These are phyloP conservation scores for Sphaerulina vaccinii DNA, from an alignment of 2,329 filamentous ascomycete species.

Conservation along the genomic window DNA sequence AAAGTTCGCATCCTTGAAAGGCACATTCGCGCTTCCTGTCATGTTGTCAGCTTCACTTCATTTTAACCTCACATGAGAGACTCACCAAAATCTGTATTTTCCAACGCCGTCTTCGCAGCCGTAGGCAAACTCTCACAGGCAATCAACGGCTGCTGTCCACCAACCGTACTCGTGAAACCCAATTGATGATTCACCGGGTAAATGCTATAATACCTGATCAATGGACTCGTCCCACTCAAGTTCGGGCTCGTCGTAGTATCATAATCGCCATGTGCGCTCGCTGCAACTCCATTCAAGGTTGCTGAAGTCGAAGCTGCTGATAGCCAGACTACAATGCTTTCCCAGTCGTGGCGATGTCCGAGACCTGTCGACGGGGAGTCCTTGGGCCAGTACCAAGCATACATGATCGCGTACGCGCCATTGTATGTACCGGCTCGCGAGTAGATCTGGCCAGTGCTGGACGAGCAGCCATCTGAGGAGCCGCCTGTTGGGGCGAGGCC, in stretches of 20 bases:
- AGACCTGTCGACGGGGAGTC: conserved; percentile 45
- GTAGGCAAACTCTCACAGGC: conserved; percentile 52
- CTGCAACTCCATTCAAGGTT: conserved; percentile 51
- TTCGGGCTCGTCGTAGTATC: conserved; percentile 45
- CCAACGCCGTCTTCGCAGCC: conserved; percentile 45
- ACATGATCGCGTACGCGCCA: conserved; percentile 51
- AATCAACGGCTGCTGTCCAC: conserved; percentile 41
- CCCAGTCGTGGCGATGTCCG: conserved; percentile 58
- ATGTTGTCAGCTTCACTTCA: not conserved
- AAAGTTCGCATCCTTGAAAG: conserved; percentile 51
- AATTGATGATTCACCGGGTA: conserved; percentile 52
- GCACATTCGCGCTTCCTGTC: conserved; percentile 42
- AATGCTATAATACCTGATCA: conserved; percentile 51
- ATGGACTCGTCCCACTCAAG: conserved; percentile 44
- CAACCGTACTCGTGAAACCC: conserved; percentile 43
- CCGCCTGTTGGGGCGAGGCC: conserved; percentile 45
- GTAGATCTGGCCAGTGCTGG: conserved; percentile 53
- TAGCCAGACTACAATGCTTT: conserved; percentile 56
- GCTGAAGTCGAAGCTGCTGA: conserved; percentile 41
- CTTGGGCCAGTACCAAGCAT: conserved; percentile 54
- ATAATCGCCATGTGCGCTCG: conserved; percentile 53
- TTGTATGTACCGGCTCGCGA: conserved; percentile 45
- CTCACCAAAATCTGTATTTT: conserved; percentile 48
- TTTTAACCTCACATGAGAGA: not conserved
- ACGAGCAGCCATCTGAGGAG: conserved; percentile 43